Percentiles rank a stretch among this genome's conserved stretches.
These are phyloP conservation scores for Nakazawaea peltata DNA, from an alignment of 805 yeast genomes.

Conservation along the genomic window DNA sequence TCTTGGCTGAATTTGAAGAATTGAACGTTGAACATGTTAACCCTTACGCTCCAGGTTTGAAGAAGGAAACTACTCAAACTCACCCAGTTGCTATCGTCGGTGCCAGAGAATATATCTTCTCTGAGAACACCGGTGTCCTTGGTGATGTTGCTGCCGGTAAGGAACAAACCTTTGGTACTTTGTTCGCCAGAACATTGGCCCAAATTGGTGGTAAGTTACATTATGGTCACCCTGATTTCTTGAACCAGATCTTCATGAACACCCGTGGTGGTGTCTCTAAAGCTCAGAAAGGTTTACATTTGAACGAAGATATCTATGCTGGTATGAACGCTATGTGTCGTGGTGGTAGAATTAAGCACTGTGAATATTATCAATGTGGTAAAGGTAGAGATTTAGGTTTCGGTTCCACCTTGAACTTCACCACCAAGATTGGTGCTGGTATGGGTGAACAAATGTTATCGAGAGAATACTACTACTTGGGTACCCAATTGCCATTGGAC, in stretches of 20 bases:
- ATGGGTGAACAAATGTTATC: constrained; percentile 89
- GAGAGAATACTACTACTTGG: constrained; percentile 74
- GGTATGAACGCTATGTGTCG: constrained; percentile 79
- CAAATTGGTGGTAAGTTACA: constrained; percentile 82
- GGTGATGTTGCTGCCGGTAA: constrained; percentile 92
- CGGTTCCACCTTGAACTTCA: constrained; percentile 78
- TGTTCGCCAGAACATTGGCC: constrained; percentile 76
- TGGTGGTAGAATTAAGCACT: constrained; percentile 84
- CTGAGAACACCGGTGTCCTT: constrained; percentile 76
- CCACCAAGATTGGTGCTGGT: constrained; percentile 87
- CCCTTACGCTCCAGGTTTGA: constrained; percentile 73
- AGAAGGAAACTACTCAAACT: constrained; percentile 38
- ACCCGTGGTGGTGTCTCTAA: constrained; percentile 87
- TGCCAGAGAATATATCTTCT: constrained; percentile 81
- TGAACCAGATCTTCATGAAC: constrained; percentile 67
- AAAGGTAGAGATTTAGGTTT: constrained; percentile 87
- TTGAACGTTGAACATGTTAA: constrained; percentile 66
- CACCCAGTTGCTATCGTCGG: constrained; percentile 82
- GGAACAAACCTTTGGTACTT: constrained; percentile 83
- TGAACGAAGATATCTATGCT: constrained; percentile 84
- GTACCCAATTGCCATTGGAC: constrained; percentile 74
- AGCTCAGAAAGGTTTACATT: constrained; percentile 79
- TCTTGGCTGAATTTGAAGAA: constrained; percentile 79
- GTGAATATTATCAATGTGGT: constrained; percentile 87
- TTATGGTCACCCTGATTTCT: constrained; percentile 85